Percentiles rank a stretch among this genome's conserved stretches.
Evolutionary conservation across 441 rosid species (phyloP).

Genomic region (Eruca vesicaria): DNA sequence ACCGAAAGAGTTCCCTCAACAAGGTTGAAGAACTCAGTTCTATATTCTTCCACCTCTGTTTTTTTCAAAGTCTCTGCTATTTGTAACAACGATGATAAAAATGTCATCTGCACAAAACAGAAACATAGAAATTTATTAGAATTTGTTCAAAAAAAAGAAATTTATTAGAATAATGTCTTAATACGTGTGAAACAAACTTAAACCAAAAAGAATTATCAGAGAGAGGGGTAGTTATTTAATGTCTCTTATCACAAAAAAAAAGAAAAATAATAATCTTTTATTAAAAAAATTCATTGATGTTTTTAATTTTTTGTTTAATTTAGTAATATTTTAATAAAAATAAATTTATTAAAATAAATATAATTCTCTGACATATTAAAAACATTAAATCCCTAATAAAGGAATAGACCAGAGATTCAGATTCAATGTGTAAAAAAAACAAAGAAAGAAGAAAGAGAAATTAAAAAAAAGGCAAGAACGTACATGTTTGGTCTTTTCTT

Average conservation of each 20-base stretch:
- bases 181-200: not conserved
- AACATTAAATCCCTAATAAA: not conserved
- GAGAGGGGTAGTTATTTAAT: not conserved
- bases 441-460: slow-evolving; percentile 6
- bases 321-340: not conserved
- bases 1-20: slow-evolving; percentile 80
- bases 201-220: not conserved
- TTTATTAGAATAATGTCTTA: not conserved
- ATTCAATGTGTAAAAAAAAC: slow-evolving; percentile 22
- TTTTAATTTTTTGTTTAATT: not conserved
- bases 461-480: slow-evolving; percentile 2
- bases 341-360: not conserved
- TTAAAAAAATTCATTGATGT: not conserved
- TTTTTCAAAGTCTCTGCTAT: slow-evolving; percentile 49
- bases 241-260: not conserved
- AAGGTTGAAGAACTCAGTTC: slow-evolving; percentile 81
- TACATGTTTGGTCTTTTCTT: slow-evolving; percentile 84
- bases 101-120: slow-evolving; percentile 64
- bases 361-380: not conserved
- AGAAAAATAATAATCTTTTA: not conserved
- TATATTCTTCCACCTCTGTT: slow-evolving; percentile 46
- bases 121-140: not conserved
- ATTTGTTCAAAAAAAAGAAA: not conserved
- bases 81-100: slow-evolving; percentile 74
- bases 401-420: slow-evolving; percentile 29